Conservation (phyloP, 2,329 filamentous ascomycete genomes). For the Nemania abortiva region DNA sequence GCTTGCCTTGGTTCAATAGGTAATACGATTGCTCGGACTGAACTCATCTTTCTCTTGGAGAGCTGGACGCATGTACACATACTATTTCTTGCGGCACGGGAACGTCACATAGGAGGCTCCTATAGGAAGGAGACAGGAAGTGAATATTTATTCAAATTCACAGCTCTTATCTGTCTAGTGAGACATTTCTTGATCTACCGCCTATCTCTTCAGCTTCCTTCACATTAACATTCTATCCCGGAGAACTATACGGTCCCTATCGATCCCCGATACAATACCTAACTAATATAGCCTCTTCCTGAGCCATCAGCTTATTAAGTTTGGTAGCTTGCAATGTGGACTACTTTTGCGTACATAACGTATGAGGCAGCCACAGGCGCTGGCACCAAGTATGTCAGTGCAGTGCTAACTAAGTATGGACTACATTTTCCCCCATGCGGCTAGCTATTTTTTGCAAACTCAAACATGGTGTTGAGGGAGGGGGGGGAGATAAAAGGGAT, state of each 20-base stretch:
- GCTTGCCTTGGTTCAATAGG: not conserved
- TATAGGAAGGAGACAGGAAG: not conserved
- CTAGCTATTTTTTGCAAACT: too few relatives aligned
- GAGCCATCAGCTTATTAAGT: not conserved
- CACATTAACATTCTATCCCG: too few relatives aligned
- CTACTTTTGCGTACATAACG: not conserved
- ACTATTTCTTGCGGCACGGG: not conserved
- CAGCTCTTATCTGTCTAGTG: not conserved
- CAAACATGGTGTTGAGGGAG: too few relatives aligned
- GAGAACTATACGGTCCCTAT: too few relatives aligned
- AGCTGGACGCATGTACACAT: not conserved
- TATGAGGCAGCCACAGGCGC: not conserved
- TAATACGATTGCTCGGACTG: slow-evolving; percentile 13
- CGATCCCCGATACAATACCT: too few relatives aligned
- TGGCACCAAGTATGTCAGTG: too few relatives aligned
- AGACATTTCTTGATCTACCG: too few relatives aligned
- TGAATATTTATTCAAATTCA: not conserved
- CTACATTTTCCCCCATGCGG: too few relatives aligned
- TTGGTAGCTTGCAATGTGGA: not conserved
- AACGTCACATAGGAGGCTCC: not conserved
- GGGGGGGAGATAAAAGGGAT: too few relatives aligned
- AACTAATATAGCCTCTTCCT: too few relatives aligned
- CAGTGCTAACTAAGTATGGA: not conserved
- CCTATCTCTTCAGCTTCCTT: too few relatives aligned
- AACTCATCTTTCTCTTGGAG: not conserved